These are phyloP conservation scores for Kewa caespitosa DNA, from an alignment of 179 eudicot species.

Conservation along the genomic window DNA sequence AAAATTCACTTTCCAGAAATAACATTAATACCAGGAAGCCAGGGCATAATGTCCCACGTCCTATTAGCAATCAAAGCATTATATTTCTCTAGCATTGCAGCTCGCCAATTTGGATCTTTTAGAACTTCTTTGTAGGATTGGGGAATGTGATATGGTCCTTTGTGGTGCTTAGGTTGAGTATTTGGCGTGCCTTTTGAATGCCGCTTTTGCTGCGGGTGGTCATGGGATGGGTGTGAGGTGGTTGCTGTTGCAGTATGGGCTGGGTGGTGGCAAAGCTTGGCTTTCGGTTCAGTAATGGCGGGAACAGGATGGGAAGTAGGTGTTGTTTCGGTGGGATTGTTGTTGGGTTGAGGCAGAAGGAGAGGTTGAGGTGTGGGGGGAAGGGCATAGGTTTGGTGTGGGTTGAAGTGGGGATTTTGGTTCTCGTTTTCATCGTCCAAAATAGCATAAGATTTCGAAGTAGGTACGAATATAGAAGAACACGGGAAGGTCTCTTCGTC, in stretches of 20 bases:
- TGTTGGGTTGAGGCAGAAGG: background rate
- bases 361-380: background rate
- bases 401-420: background rate
- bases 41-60: background rate
- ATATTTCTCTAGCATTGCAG: background rate
- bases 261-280: background rate
- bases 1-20: background rate
- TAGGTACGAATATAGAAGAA: background rate
- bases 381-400: background rate
- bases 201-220: background rate
- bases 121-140: background rate
- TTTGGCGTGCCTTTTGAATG: background rate
- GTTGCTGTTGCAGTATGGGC: background rate
- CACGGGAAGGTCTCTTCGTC: background rate
- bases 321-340: background rate
- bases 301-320: background rate
- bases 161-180: background rate
- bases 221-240: background rate
- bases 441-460: background rate
- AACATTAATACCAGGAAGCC: background rate
- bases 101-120: background rate
- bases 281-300: background rate
- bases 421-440: background rate
- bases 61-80: slow-evolving; percentile 2
- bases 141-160: background rate